Conservation (phyloP, 2,329 filamentous ascomycete genomes). For the Colletotrichum spinosum region DNA sequence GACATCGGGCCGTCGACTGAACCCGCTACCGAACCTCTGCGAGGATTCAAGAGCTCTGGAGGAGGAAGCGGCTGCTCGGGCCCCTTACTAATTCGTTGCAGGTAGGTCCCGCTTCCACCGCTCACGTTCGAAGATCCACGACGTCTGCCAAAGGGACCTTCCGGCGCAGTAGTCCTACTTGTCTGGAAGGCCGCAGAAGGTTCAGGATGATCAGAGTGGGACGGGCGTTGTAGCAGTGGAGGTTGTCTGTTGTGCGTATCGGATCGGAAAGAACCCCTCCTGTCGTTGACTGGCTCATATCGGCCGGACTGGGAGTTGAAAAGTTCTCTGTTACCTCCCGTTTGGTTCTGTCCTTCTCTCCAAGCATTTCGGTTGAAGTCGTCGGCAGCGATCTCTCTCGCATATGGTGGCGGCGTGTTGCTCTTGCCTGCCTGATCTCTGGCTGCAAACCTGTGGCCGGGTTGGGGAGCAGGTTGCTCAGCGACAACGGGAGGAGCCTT, state of each 20-base stretch:
- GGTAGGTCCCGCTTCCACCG: conserved; percentile 80
- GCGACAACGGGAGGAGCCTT: conserved; percentile 77
- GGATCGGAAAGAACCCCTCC: conserved; percentile 75
- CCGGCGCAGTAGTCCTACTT: conserved; percentile 70
- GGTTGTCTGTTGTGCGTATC: conserved; percentile 78
- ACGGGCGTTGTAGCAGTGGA: conserved; percentile 80
- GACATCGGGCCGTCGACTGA: conserved; percentile 64
- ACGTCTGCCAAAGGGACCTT: conserved; percentile 77
- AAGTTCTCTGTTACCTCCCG: conserved; percentile 77
- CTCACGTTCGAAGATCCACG: conserved; percentile 93
- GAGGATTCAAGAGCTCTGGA: conserved; percentile 56
- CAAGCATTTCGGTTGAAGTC: conserved; percentile 89
- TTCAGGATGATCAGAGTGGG: conserved; percentile 76
- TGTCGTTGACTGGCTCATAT: conserved; percentile 88
- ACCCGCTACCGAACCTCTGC: conserved; percentile 62
- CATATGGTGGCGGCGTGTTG: conserved; percentile 60
- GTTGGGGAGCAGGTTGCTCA: conserved; percentile 58
- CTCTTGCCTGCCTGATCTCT: conserved; percentile 59
- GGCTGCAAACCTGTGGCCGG: conserved; percentile 41
- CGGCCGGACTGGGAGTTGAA: conserved; percentile 96
- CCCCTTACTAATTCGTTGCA: conserved; percentile 65
- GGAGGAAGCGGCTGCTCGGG: conserved; percentile 56
- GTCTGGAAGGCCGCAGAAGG: conserved; percentile 90
- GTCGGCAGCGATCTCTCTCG: conserved; percentile 91
- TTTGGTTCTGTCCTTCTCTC: conserved; percentile 71